These are phyloP conservation scores for Syzygium jambos DNA, from an alignment of 345 rosid species.

Conservation along the genomic window DNA sequence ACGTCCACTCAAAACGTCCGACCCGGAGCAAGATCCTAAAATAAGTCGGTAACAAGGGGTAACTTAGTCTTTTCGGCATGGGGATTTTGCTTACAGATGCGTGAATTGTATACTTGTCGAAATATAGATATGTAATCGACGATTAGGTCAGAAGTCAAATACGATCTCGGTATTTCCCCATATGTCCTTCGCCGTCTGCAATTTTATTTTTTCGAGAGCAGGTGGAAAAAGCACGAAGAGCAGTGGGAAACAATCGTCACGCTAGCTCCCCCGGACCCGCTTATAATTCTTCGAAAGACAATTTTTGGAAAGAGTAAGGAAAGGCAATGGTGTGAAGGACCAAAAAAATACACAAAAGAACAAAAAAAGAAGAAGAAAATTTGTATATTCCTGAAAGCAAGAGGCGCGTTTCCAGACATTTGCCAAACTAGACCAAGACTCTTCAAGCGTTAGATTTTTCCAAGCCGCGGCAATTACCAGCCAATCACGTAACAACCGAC, in stretches of 20 bases:
- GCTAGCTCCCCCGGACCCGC: background rate
- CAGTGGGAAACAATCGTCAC: background rate
- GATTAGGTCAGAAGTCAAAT: background rate
- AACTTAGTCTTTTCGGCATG: background rate
- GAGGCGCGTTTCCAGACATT: background rate
- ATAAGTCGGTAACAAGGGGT: background rate
- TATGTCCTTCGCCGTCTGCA: background rate
- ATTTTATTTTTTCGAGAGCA: background rate
- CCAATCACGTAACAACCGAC: background rate
- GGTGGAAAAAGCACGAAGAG: background rate
- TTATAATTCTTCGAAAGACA: background rate
- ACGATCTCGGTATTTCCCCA: background rate
- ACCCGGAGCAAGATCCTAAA: too few species aligned
- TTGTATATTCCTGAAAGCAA: background rate
- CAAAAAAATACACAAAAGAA: background rate
- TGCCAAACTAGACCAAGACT: background rate
- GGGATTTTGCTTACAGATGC: background rate
- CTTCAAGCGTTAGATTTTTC: background rate
- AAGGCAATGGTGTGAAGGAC: background rate
- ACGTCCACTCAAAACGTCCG: rapidly evolving
- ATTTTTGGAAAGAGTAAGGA: background rate
- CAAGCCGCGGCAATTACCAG: background rate
- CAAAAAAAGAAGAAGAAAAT: background rate
- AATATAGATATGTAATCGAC: background rate
- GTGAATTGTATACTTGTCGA: background rate